Conservation (phyloP, 2,329 filamentous ascomycete species). For the Verticillium nonalfalfae region DNA sequence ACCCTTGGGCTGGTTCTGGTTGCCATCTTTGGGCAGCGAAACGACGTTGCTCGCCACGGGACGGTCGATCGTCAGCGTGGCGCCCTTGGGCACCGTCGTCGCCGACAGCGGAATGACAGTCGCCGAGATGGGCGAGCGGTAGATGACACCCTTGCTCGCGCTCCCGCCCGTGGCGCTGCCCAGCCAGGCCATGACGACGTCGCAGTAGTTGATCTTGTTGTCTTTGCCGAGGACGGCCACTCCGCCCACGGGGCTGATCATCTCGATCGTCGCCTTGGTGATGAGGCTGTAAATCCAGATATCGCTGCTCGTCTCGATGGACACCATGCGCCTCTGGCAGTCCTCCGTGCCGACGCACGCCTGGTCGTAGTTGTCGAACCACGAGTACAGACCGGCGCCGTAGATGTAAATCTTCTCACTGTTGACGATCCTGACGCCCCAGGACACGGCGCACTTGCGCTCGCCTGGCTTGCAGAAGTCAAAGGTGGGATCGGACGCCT, state of each 20-base stretch:
- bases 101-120: no score
- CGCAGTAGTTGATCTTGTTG: no score
- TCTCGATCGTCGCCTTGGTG: slow-evolving; percentile 10
- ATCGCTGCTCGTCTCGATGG: slow-evolving; percentile 12
- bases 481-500: slow-evolving; percentile 5
- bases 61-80: no score
- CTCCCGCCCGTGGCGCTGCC: no score
- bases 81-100: no score
- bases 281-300: slow-evolving; percentile 17
- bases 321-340: slow-evolving; percentile 16
- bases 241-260: not conserved
- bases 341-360: slow-evolving; percentile 14
- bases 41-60: no score
- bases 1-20: no score
- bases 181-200: no score
- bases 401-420: slow-evolving; percentile 15
- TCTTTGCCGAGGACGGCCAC: no score
- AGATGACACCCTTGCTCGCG: no score
- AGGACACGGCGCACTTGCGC: slow-evolving; percentile 14
- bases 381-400: slow-evolving; percentile 20
- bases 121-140: no score
- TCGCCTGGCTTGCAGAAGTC: slow-evolving; percentile 4
- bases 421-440: slow-evolving; percentile 15
- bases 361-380: slow-evolving; percentile 18
- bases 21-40: no score